Conservation (phyloP, 2,329 filamentous ascomycete genomes). For the Colletotrichum agaves region DNA sequence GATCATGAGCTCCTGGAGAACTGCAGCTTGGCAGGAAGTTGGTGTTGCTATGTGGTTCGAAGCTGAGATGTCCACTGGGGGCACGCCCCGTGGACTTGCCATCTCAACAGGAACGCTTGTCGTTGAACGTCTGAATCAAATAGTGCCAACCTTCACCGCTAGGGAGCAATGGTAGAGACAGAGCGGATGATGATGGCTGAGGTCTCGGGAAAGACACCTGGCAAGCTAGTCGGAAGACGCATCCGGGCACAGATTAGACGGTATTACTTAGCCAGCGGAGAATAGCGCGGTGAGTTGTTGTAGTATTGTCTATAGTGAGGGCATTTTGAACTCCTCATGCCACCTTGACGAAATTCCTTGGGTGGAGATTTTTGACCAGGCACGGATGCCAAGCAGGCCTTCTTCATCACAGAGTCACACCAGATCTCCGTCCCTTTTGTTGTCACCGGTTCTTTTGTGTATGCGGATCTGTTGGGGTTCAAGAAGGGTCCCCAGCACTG, state of each 20-base stretch:
- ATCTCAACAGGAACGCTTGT: constrained; percentile 36
- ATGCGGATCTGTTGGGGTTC: constrained; percentile 16
- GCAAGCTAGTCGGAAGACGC: constrained; percentile 25
- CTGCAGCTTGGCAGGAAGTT: constrained; percentile 27
- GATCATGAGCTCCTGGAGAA: constrained; percentile 30
- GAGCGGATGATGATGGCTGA: constrained; percentile 14
- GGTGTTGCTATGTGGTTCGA: constrained; percentile 17
- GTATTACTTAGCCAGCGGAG: background rate
- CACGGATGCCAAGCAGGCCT: constrained; percentile 22
- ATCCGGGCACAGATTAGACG: constrained; percentile 25
- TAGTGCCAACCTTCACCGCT: constrained; percentile 30
- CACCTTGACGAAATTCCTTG: background rate
- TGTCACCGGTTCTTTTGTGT: constrained; percentile 6
- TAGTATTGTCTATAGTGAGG: background rate
- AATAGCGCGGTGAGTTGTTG: background rate
- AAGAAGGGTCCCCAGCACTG: background rate
- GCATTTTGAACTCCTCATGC: constrained; percentile 4
- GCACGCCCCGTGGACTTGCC: constrained; percentile 28
- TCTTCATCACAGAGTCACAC: constrained; percentile 34
- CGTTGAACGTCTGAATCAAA: constrained; percentile 29
- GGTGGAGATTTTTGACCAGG: constrained; percentile 1
- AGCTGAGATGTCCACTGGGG: constrained; percentile 18
- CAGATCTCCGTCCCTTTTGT: constrained; percentile 23
- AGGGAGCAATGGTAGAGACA: constrained; percentile 31
- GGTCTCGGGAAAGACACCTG: constrained; percentile 36